A percentile compares a stretch with the other conserved stretches of the same genome.
These are phyloP conservation scores for Neofusicoccum umdonicola DNA, from an alignment of 2,329 filamentous ascomycete genomes.

Conservation along the genomic window DNA sequence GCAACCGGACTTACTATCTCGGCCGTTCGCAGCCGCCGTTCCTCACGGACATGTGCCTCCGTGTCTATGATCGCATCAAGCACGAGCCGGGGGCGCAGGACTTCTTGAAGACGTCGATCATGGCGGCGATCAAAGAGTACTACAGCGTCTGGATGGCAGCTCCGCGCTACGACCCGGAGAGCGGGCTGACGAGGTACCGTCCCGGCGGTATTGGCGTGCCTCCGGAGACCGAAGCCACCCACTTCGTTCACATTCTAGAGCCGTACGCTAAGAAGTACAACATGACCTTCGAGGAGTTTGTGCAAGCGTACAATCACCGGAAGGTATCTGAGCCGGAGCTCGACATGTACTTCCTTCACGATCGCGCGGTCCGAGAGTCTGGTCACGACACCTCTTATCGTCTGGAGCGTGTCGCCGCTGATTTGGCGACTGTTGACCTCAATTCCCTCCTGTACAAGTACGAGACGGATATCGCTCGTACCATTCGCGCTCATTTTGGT, in stretches of 20 bases:
- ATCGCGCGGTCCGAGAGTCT: conserved; percentile 91
- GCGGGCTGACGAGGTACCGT: conserved; percentile 80
- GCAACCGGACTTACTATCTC: conserved; percentile 93
- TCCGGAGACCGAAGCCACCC: conserved; percentile 83
- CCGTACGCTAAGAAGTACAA: conserved; percentile 82
- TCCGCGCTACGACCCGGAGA: conserved; percentile 73
- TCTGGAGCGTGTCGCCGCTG: conserved; percentile 80
- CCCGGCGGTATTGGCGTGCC: conserved; percentile 82
- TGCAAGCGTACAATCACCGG: conserved; percentile 80
- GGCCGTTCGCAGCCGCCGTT: conserved; percentile 93
- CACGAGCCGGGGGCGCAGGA: conserved; percentile 76
- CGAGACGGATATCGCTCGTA: conserved; percentile 85
- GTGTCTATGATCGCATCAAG: conserved; percentile 91
- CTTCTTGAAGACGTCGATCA: conserved; percentile 74
- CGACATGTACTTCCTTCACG: conserved; percentile 93
- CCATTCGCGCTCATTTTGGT: conserved; percentile 78
- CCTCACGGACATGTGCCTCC: conserved; percentile 92
- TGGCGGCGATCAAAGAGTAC: conserved; percentile 97
- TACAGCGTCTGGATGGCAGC: conserved; percentile 75
- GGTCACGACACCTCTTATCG: conserved; percentile 96
- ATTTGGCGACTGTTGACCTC: conserved; percentile 89
- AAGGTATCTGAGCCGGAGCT: conserved; percentile 79
- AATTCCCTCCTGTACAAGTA: conserved; percentile 97
- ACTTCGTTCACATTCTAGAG: conserved; percentile 78
- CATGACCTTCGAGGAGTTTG: conserved; percentile 80